Evolutionary conservation across 495 filamentous ascomycete genomes (phyloP), one percentile per base, ranked within the genome.

Genomic region (Pyrenula aspistea): DNA sequence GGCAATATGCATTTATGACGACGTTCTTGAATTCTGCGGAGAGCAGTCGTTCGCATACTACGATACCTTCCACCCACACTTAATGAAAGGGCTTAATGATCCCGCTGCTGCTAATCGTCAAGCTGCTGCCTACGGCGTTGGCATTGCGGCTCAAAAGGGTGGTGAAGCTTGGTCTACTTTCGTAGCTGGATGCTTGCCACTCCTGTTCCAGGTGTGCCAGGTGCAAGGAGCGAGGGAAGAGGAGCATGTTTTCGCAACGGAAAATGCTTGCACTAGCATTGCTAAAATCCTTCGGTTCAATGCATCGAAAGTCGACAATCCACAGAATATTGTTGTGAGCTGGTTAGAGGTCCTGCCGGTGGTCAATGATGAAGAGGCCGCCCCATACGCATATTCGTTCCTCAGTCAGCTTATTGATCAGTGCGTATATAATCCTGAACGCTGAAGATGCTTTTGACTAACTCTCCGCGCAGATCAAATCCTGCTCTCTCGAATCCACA

Each of bases 1-100:
- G 94, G 93, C 90, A 12, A 77, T 97, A 54, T 99, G 94, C 74
- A 96, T 99, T 63, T 88, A 95, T 79, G 94, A 99, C 66, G 94
- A 99, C 61, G 91, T 97, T 19, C 80, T 99, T 23, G 94, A 99
- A 65, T 99, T 96, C 74, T 97, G 92, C 63, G 89, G 90, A 2
- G 78, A 81, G 0, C 80, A 94, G 51, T 88, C 86, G 56, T 93
- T 83, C 79, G 79, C 80, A 60, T 97, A 92, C 67, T 84, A 86
- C 63, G 73, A 80, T 54, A 82, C 90, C 65, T 95, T 99, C 65
- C 82, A 89, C 62, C 82, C 89, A 63, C 90, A 93, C 20, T 76
- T 97, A 56, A 72, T 93, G 23, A 78, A 83, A 49, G 94, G 94
- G 53, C 83, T 96, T 69, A 79, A 75, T 57, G 94, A 99, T 67